Conservation (phyloP, 2,329 filamentous ascomycete genomes). For the Venturia effusa region DNA sequence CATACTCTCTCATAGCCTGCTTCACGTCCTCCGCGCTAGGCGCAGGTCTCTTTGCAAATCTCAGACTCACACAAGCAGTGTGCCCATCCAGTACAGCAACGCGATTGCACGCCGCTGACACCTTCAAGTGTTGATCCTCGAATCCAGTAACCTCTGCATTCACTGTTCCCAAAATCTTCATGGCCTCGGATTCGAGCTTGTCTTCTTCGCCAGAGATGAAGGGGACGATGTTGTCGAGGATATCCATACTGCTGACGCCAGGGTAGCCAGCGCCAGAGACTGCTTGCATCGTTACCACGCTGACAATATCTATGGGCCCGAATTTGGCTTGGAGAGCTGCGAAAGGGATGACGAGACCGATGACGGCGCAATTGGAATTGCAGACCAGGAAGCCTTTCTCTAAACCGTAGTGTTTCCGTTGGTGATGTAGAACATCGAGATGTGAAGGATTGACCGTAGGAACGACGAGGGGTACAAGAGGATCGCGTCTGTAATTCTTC, state of each 20-base stretch:
- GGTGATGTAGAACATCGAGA: conserved; percentile 79
- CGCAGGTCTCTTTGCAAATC: conserved; percentile 64
- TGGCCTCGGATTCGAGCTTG: conserved; percentile 88
- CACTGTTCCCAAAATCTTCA: conserved; percentile 79
- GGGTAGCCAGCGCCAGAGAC: conserved; percentile 88
- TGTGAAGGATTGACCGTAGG: conserved; percentile 89
- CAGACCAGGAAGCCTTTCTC: conserved; percentile 87
- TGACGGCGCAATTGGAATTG: conserved; percentile 97
- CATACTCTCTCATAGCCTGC: conserved; percentile 68
- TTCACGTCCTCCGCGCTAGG: conserved; percentile 69
- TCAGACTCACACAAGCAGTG: conserved; percentile 83
- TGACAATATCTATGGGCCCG: conserved; percentile 63
- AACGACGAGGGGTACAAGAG: conserved; percentile 83
- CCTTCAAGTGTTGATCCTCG: conserved; percentile 63
- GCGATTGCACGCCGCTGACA: conserved; percentile 83
- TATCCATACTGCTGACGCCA: conserved; percentile 86
- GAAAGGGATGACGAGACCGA: conserved; percentile 90
- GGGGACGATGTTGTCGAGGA: conserved; percentile 91
- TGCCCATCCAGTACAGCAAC: conserved; percentile 94
- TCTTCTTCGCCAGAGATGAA: conserved; percentile 92
- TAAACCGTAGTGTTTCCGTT: conserved; percentile 61
- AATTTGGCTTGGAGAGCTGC: conserved; percentile 80
- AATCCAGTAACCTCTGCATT: conserved; percentile 64
- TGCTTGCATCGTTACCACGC: conserved; percentile 90
- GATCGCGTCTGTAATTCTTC: conserved; percentile 90